Evolutionary conservation across 2,329 filamentous ascomycete species (phyloP).

Genomic region (Alternaria ventricosa): DNA sequence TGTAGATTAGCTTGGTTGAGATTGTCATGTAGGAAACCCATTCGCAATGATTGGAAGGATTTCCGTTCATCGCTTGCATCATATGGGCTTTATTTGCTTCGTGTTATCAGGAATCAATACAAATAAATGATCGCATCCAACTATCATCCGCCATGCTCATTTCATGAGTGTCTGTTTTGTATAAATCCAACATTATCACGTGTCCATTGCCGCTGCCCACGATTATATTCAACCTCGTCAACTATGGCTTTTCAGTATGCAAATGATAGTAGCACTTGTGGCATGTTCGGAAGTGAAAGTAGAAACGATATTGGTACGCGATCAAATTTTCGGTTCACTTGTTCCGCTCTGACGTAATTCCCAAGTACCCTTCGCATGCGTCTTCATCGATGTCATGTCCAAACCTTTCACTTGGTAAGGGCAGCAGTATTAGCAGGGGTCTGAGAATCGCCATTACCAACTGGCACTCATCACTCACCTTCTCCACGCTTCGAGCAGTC

Average conservation of each 20-base stretch:
- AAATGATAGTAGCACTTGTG: neutral
- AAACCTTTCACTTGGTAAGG: neutral
- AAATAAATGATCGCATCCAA: neutral
- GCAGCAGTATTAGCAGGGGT: neutral
- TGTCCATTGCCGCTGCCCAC: neutral
- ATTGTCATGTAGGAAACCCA: conserved; percentile 1
- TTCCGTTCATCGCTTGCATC: neutral
- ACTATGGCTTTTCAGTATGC: neutral
- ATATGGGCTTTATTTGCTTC: neutral
- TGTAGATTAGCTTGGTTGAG: neutral
- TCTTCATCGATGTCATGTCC: neutral
- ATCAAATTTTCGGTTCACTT: neutral
- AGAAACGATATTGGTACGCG: neutral
- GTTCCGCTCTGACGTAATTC: neutral
- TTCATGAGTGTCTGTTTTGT: neutral
- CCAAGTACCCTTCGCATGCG: neutral
- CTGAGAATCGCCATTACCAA: neutral
- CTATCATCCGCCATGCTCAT: neutral
- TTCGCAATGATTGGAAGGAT: neutral
- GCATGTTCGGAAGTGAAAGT: neutral
- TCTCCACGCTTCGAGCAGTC: neutral
- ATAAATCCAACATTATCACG: neutral
- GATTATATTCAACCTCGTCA: neutral
- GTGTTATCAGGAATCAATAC: neutral
- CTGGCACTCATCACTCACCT: neutral